These are phyloP conservation scores for Cordyceps tenuipes DNA, from an alignment of 2,329 filamentous ascomycete genomes.

Conservation along the genomic window DNA sequence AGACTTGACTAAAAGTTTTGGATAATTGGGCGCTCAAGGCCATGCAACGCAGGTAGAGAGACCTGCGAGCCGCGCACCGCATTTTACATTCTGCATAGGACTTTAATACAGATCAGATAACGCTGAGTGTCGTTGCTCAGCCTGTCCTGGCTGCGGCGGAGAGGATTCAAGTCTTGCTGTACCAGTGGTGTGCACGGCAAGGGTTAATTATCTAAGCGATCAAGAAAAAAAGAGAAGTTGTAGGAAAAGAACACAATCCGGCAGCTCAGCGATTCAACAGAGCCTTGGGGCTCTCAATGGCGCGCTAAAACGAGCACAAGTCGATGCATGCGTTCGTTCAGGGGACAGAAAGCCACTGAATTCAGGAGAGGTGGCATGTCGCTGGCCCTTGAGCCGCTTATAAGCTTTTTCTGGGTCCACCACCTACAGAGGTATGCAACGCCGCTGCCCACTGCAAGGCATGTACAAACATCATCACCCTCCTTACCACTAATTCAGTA, in stretches of 20 bases:
- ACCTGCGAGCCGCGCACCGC: background rate
- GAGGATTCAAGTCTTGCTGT: background rate
- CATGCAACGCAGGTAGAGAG: background rate
- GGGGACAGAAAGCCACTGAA: no score
- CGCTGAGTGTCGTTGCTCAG: background rate
- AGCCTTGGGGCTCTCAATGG: no score
- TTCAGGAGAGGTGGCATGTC: no score
- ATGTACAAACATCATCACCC: background rate
- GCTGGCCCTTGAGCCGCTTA: background rate
- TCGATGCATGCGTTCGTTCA: no score
- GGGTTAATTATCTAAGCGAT: no score
- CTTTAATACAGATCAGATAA: slow-evolving; percentile 4
- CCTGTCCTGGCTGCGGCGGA: no score
- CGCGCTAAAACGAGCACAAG: no score
- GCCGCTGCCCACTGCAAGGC: background rate
- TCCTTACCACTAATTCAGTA: background rate
- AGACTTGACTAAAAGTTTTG: background rate
- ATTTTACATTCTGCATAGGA: slow-evolving; percentile 3
- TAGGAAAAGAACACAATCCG: no score
- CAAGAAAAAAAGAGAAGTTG: no score
- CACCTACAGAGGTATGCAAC: background rate
- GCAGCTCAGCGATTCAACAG: no score
- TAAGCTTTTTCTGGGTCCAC: background rate
- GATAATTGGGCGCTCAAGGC: background rate
- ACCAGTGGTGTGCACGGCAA: background rate